These are phyloP conservation scores for Fusarium aywerte DNA, from an alignment of 2,329 filamentous ascomycete species.

Conservation along the genomic window DNA sequence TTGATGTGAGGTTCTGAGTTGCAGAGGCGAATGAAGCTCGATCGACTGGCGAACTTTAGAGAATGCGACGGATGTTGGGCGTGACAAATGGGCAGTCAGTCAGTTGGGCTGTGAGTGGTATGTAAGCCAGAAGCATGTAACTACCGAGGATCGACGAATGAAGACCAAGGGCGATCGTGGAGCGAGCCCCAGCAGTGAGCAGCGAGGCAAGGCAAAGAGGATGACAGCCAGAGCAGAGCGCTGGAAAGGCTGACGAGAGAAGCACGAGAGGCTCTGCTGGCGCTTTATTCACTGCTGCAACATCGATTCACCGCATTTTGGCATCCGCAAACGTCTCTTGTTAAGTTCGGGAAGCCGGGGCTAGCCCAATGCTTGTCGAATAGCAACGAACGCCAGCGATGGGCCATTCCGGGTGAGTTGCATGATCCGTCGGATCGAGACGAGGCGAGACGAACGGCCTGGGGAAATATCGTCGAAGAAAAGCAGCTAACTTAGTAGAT, in stretches of 20 bases:
- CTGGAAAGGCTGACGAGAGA: slow-evolving; percentile 18
- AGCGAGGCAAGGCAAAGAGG: slow-evolving; percentile 21
- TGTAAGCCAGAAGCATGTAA: slow-evolving; percentile 31
- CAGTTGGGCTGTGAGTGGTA: slow-evolving; percentile 33
- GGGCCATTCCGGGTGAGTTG: slow-evolving; percentile 43
- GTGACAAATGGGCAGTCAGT: slow-evolving; percentile 38
- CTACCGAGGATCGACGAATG: slow-evolving; percentile 41
- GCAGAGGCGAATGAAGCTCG: slow-evolving; percentile 9
- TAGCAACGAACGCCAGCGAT: slow-evolving; percentile 26
- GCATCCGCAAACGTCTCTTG: slow-evolving; percentile 39
- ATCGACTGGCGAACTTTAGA: slow-evolving; percentile 33
- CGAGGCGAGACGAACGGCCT: slow-evolving; percentile 35
- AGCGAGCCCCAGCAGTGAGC: slow-evolving; percentile 23
- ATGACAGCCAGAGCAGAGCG: slow-evolving; percentile 12
- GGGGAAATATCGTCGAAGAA: slow-evolving; percentile 22
- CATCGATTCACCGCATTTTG: slow-evolving; percentile 48
- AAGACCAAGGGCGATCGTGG: slow-evolving; percentile 26
- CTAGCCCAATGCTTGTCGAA: slow-evolving; percentile 36
- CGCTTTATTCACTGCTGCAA: slow-evolving; percentile 28
- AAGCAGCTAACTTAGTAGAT: neutral
- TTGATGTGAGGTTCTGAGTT: slow-evolving; percentile 9
- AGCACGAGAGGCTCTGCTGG: slow-evolving; percentile 33
- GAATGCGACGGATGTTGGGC: slow-evolving; percentile 32
- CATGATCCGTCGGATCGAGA: slow-evolving; percentile 37
- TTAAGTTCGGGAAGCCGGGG: slow-evolving; percentile 38